phyloP scores from a whole-genome alignment of 495 filamentous ascomycete genomes.

The Neurospora sp. region DNA sequence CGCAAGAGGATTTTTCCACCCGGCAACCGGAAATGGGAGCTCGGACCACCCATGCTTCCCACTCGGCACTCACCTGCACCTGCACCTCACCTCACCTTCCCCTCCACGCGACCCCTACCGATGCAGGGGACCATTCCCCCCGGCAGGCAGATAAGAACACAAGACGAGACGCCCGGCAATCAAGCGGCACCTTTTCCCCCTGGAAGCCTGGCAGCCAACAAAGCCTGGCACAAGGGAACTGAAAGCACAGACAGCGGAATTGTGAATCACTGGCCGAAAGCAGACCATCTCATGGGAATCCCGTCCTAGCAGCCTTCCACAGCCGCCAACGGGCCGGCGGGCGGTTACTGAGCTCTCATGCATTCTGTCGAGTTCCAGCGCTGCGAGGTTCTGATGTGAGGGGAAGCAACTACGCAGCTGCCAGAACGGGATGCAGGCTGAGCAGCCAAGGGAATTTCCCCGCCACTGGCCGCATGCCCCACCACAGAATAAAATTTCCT shows the following conservation, averaged over 20 bases:
- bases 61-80: neutral
- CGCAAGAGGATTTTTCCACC: constrained; percentile 19
- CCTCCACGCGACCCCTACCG: neutral
- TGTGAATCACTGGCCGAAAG: neutral
- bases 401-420: neutral
- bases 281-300: neutral
- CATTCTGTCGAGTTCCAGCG: neutral
- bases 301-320: neutral
- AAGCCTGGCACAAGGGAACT: neutral
- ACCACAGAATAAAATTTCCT: constrained; percentile 22
- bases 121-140: neutral
- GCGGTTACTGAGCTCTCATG: neutral
- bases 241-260: neutral
- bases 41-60: neutral
- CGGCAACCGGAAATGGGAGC: neutral
- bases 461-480: constrained; percentile 8
- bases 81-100: neutral
- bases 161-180: constrained; percentile 9
- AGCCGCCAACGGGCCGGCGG: neutral
- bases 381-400: neutral
- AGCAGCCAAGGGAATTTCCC: constrained; percentile 10
- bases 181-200: neutral
- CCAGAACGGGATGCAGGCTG: neutral
- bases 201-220: neutral
- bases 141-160: constrained; percentile 2